Percentiles rank a stretch among this genome's conserved stretches.
phyloP scores from a whole-genome alignment of 2,329 filamentous ascomycete genomes.

The Colletotrichum gloeosporioides region DNA sequence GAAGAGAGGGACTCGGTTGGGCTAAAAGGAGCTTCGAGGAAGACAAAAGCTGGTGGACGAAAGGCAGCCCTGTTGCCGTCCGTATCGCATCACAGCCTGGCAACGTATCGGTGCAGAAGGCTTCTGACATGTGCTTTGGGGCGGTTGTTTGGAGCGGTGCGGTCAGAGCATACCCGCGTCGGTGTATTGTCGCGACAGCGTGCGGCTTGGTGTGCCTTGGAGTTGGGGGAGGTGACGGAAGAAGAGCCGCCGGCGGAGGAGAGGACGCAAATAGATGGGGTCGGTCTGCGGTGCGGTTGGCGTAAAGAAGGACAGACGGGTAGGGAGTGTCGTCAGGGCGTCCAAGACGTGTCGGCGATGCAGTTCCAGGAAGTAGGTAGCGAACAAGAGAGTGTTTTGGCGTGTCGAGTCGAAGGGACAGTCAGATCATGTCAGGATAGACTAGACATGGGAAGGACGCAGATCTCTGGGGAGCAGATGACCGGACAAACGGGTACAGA shows the following conservation, averaged over 20 bases:
- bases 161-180: conserved; percentile 15
- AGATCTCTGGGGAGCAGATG: conserved; percentile 16
- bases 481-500: background rate
- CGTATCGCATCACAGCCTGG: conserved; percentile 19
- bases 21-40: background rate
- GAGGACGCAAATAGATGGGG: background rate
- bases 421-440: background rate
- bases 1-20: background rate
- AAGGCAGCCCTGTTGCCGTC: conserved; percentile 7
- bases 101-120: background rate
- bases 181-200: conserved; percentile 3
- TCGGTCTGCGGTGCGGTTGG: background rate
- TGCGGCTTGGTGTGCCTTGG: background rate
- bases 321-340: background rate
- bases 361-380: background rate
- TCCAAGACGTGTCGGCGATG: background rate
- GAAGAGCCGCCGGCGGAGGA: background rate
- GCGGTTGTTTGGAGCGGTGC: background rate
- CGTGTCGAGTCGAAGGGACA: background rate
- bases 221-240: background rate
- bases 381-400: background rate
- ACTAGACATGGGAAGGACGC: conserved; percentile 3
- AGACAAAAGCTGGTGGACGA: background rate
- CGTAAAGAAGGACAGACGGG: background rate
- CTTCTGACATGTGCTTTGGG: conserved; percentile 16